Base-by-base conservation (phyloP, 805 yeast species). In the Debaryomyces maramus region DNA sequence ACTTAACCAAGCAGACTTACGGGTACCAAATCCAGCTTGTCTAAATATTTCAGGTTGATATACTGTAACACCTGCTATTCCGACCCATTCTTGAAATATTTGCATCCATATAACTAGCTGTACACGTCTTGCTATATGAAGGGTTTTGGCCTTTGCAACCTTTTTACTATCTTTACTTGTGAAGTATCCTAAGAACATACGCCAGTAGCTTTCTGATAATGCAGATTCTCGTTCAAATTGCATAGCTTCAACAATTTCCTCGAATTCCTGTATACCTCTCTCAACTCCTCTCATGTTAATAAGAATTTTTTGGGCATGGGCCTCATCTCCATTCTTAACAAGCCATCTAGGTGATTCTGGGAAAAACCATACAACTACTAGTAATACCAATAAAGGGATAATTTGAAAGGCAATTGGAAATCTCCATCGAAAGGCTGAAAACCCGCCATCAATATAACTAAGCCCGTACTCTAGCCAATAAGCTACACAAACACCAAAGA, bases 381-480 rank as follows among this genome's bases (percentile, higher is more conserved):
- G 78, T 45, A 75, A 55, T 36, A 61, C 55, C 22, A 60, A 43
- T 9, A 71, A 60, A 34, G 73, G 65, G 4, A 75, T 44, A 20
- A 75, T 61, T 43, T 72, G 78, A 35, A 74, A 53, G 2, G 67
- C 74, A 28, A 71, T 56, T 6, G 78, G 77, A 40, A 73, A 53
- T 48, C 75, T 50, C 60, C 60, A 53, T 23, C 51, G 53, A 11
- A 34, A 36, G 22, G 78, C 78, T 22, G 73, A 64, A 24, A 24
- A 24, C 10, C 28, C 28, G 13, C 28, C 8, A 44, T 66, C 49
- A 27, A 66, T 73, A 53, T 75, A 81, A 1, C 82, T 77, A 24
- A 81, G 67, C 24, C 88, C 88, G 53, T 78, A 82, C 55, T 80
- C 85, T 41, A 80, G 65, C 84, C 85, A 80, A 61, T 81, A 80